These are phyloP conservation scores for Wallacemonas sp. DNA, from an alignment of 208 protist species.

Conservation along the genomic window DNA sequence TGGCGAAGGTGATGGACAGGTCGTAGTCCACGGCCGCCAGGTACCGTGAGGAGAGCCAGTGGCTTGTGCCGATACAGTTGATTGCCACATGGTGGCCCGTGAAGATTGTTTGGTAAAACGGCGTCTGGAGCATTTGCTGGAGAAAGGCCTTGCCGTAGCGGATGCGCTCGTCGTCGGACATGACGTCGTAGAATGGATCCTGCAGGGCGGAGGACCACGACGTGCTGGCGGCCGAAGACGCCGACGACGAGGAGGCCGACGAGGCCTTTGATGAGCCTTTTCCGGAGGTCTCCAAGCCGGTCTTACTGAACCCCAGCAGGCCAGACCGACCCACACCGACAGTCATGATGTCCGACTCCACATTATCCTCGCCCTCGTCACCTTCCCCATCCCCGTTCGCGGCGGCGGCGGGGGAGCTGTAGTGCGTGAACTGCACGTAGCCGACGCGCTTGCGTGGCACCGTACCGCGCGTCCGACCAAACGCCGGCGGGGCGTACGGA, in stretches of 20 bases:
- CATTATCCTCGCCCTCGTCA: not conserved
- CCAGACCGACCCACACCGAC: not conserved
- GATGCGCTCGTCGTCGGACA: slow-evolving; percentile 13
- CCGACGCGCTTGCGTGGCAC: slow-evolving; percentile 7
- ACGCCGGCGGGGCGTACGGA: not conserved
- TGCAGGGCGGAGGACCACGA: not conserved
- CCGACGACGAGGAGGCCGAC: not conserved
- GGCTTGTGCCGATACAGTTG: slow-evolving; percentile 61
- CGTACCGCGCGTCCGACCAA: not conserved
- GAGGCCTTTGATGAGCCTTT: not conserved
- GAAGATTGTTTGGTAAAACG: slow-evolving; percentile 66
- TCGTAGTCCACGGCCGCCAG: slow-evolving; percentile 54
- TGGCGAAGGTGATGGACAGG: slow-evolving; percentile 58
- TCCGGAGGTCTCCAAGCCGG: not conserved
- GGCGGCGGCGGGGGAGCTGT: not conserved
- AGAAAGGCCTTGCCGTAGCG: slow-evolving; percentile 41
- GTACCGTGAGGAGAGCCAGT: slow-evolving; percentile 34
- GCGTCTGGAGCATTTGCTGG: slow-evolving; percentile 42
- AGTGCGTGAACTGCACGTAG: slow-evolving; percentile 15
- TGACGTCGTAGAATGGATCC: slow-evolving; percentile 7
- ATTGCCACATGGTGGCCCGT: slow-evolving; percentile 65
- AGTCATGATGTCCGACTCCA: slow-evolving; percentile 15
- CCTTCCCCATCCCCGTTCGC: not conserved
- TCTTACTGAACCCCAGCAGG: slow-evolving; percentile 1
- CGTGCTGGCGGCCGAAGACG: not conserved